phyloP scores from a whole-genome alignment of 2,329 filamentous ascomycete genomes.

The Domatiomyces catenatus region DNA sequence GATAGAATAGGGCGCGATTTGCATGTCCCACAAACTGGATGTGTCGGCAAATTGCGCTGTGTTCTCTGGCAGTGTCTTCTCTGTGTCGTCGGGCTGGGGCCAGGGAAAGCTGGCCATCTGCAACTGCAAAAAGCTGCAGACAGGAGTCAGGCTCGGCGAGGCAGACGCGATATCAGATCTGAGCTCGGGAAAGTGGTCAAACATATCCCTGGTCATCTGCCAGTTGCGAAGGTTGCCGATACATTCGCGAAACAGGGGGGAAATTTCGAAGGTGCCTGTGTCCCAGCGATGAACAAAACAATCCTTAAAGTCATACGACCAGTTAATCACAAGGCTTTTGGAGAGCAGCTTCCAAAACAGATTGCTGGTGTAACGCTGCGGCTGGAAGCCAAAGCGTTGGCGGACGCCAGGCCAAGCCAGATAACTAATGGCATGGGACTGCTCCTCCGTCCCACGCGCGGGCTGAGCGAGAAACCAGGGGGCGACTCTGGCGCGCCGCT shows the following conservation, averaged over 20 bases:
- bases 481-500: constrained; percentile 1
- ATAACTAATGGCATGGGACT: constrained; percentile 5
- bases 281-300: constrained; percentile 10
- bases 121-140: not conserved
- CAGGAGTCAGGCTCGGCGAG: not conserved
- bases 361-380: constrained; percentile 5
- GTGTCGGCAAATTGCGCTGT: no score
- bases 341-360: constrained; percentile 3
- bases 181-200: constrained; percentile 14
- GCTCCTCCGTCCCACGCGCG: not conserved
- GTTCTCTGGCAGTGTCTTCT: not conserved
- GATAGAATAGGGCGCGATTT: not conserved
- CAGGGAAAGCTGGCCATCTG: not conserved
- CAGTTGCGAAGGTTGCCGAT: constrained; percentile 13
- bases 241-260: constrained; percentile 12
- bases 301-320: constrained; percentile 7
- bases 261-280: constrained; percentile 14
- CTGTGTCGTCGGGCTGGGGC: not conserved
- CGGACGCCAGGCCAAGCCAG: constrained; percentile 4
- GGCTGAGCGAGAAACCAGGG: not conserved
- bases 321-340: constrained; percentile 1
- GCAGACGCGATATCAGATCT: constrained; percentile 13
- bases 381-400: constrained; percentile 1
- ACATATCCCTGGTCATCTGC: constrained; percentile 14
- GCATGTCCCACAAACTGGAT: not conserved